phyloP scores from a whole-genome alignment of 495 filamentous ascomycete species.

The Penicillium verhagenii region DNA sequence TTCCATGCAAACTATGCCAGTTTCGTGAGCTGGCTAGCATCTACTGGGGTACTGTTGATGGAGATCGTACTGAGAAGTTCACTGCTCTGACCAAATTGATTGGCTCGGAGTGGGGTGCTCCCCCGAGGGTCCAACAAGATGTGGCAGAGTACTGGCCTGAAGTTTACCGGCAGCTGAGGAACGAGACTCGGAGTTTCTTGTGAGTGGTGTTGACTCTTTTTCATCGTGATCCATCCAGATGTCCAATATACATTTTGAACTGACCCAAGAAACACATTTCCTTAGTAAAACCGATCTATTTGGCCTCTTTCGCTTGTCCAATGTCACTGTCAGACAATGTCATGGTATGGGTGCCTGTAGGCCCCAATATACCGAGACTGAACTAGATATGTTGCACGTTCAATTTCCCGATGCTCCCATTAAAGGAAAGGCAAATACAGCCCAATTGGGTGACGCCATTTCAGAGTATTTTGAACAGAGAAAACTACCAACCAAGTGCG shows the following conservation, averaged over 20 bases:
- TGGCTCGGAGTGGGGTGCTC: conserved; percentile 1
- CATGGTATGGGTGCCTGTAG: background rate
- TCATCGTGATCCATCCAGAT: no score
- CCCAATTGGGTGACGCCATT: no score
- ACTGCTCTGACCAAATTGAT: conserved; percentile 4
- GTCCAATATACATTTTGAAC: no score
- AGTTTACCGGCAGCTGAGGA: conserved; percentile 13
- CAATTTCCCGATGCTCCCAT: background rate
- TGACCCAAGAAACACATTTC: no score
- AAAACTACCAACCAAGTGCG: background rate
- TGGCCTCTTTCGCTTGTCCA: background rate
- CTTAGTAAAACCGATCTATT: background rate
- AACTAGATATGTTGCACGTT: background rate
- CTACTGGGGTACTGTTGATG: conserved; percentile 25
- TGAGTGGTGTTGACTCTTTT: no score
- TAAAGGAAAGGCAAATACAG: no score
- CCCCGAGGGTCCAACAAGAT: conserved; percentile 26
- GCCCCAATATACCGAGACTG: background rate
- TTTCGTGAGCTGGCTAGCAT: conserved; percentile 10
- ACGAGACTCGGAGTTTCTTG: background rate
- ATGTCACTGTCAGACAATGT: background rate
- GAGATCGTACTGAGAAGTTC: background rate
- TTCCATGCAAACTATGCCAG: conserved; percentile 18
- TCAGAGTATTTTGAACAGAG: background rate
- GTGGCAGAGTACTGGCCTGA: conserved; percentile 19